These are phyloP conservation scores for Aspergillus felis DNA, from an alignment of 2,329 filamentous ascomycete genomes.

Conservation along the genomic window DNA sequence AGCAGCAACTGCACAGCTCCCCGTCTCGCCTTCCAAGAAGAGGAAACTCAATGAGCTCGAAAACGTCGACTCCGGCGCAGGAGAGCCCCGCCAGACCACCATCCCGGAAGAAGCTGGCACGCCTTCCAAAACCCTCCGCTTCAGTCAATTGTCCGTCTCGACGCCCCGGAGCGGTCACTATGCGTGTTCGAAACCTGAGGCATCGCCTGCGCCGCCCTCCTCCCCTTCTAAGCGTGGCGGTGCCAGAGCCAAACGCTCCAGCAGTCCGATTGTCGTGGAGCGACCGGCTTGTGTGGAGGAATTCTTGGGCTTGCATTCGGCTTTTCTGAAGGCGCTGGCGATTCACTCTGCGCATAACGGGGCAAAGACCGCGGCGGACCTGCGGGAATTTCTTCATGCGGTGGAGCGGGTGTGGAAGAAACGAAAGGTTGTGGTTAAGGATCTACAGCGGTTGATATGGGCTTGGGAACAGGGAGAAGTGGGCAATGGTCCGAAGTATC, in stretches of 20 bases:
- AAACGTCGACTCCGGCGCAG: constrained; percentile 26
- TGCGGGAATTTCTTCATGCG: constrained; percentile 58
- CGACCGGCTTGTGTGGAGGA: constrained; percentile 40
- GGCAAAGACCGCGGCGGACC: constrained; percentile 58
- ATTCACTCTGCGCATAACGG: constrained; percentile 69
- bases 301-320: constrained; percentile 60
- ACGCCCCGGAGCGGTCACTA: constrained; percentile 30
- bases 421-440: constrained; percentile 60
- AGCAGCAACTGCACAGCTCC: constrained; percentile 18
- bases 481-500: constrained; percentile 25
- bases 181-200: constrained; percentile 14
- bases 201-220: constrained; percentile 9
- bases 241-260: constrained; percentile 19
- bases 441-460: constrained; percentile 64
- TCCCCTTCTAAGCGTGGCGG: constrained; percentile 25
- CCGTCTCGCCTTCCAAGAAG: constrained; percentile 38
- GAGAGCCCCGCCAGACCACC: constrained; percentile 2
- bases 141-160: constrained; percentile 29
- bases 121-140: constrained; percentile 32
- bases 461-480: constrained; percentile 48
- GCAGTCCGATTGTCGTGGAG: constrained; percentile 3
- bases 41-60: constrained; percentile 34
- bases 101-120: constrained; percentile 19
- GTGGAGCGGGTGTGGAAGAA: constrained; percentile 70
- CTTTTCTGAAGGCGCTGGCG: constrained; percentile 65